A percentile compares a stretch with the other conserved stretches of the same genome.
phyloP scores from a whole-genome alignment of 805 yeast species.

The Ogataea methanolica region DNA sequence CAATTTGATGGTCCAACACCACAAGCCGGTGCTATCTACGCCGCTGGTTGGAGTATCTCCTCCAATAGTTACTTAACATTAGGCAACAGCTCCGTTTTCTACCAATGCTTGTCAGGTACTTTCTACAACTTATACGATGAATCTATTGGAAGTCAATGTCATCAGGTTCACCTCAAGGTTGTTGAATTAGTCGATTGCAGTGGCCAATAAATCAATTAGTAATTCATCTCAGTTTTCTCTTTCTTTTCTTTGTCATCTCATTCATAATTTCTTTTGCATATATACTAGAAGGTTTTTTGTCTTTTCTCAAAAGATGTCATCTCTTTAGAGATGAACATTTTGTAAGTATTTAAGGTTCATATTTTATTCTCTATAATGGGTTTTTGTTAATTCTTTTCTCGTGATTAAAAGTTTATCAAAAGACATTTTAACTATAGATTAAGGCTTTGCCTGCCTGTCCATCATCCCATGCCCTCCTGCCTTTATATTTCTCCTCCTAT shows the following conservation, averaged over 20 bases:
- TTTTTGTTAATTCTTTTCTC: too few relatives aligned
- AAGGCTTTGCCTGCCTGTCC: too few relatives aligned
- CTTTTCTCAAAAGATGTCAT: too few relatives aligned
- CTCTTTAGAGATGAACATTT: too few relatives aligned
- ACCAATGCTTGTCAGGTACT: slow-evolving; percentile 51
- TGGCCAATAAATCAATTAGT: slow-evolving; percentile 8
- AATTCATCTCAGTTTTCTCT: background rate
- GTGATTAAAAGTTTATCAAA: too few relatives aligned
- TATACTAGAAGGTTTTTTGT: too few relatives aligned
- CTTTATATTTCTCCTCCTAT: too few relatives aligned
- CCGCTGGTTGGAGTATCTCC: slow-evolving; percentile 47
- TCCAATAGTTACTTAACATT: slow-evolving; percentile 44
- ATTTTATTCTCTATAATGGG: too few relatives aligned
- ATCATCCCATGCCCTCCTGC: too few relatives aligned
- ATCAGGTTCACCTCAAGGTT: slow-evolving; percentile 39
- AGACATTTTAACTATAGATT: too few relatives aligned
- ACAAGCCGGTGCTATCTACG: slow-evolving; percentile 53
- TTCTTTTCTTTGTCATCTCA: background rate
- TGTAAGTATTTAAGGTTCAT: too few relatives aligned
- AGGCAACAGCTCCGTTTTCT: slow-evolving; percentile 44
- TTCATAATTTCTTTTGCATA: background rate
- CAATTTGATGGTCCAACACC: slow-evolving; percentile 66
- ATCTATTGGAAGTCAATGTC: slow-evolving; percentile 42
- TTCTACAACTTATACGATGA: slow-evolving; percentile 57
- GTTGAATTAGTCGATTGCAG: slow-evolving; percentile 36